Conservation (phyloP, 2,329 filamentous ascomycete species). For the Diaporthe caulivora region DNA sequence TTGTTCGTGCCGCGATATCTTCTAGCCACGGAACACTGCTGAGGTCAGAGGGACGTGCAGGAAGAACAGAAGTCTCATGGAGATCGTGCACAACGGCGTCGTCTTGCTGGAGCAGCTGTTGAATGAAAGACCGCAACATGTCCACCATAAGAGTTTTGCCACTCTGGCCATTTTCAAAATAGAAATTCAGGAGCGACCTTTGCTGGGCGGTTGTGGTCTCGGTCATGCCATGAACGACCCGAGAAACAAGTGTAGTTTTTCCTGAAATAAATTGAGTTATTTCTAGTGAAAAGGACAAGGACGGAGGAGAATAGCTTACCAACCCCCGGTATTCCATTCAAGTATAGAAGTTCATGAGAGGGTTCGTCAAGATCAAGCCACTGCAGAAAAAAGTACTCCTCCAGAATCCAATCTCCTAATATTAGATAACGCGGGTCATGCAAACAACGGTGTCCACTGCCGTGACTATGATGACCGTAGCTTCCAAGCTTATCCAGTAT, state of each 20-base stretch:
- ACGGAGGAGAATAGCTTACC: neutral
- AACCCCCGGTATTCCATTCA: neutral
- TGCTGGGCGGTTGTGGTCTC: neutral
- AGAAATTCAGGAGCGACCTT: neutral
- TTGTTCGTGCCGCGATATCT: neutral
- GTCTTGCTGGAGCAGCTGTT: neutral
- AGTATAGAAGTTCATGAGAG: neutral
- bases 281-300: neutral
- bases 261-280: neutral
- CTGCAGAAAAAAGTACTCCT: neutral
- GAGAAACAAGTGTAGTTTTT: neutral
- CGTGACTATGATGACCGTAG: neutral
- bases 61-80: neutral
- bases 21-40: neutral
- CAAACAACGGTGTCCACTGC: neutral
- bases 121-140: neutral
- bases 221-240: neutral
- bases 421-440: neutral
- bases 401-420: neutral
- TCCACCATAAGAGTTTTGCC: neutral
- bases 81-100: neutral
- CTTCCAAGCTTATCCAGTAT: neutral
- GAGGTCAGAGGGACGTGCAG: neutral
- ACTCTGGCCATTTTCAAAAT: neutral
- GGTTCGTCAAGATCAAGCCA: neutral